Base-by-base conservation (phyloP, 352 stramenopile genomes). In the Blastocystis sp. region DNA sequence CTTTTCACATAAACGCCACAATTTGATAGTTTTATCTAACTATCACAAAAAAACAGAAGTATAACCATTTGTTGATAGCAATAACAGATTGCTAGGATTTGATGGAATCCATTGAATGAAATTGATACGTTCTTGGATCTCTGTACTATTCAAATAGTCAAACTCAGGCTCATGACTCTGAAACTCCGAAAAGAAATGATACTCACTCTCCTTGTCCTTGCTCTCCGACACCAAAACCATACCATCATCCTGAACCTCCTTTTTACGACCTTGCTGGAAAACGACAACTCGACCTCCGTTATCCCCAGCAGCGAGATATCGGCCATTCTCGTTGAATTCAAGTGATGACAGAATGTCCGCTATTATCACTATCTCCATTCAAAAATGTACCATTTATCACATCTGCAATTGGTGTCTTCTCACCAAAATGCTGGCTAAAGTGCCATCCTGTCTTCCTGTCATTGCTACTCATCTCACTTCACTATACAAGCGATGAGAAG, bases 61-160 rank as follows among this genome's bases (percentile, higher is more conserved):
- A 40, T 27, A 51, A 93, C 91, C 95, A 91, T 98, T 98, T 24
- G 96, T 98, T 13, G 94, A 95, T 54, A 98, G 92, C 57, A 98
- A 90, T 75, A 96, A 97, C 60, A 96, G 91, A n/a, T 94, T 93
- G 70, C 95, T 94, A 90, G 95, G 95, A 56, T 92, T 93, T 9
- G 92, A 91, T n/a, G 92, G 91, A 84, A 94, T 97, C 94, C 95
- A 98, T 90, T 96, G 95, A 91, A 98, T 98, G 68, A 97, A 92
- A 91, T 98, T 98, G 90, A 98, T 98, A 88, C 98, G 98, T 90
- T 98, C 95, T 89, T 98, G 95, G 88, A 98, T 98, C 84, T 98
- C 96, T 5, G 98, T 92, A 84, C 94, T 97, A 90, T 98, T 98
- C 57, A 98, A 92, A 92, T 98, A 98, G 91, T 98, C 96, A 89